Conservation (phyloP, 2,329 filamentous ascomycete genomes). For the Fusarium miscanthi region DNA sequence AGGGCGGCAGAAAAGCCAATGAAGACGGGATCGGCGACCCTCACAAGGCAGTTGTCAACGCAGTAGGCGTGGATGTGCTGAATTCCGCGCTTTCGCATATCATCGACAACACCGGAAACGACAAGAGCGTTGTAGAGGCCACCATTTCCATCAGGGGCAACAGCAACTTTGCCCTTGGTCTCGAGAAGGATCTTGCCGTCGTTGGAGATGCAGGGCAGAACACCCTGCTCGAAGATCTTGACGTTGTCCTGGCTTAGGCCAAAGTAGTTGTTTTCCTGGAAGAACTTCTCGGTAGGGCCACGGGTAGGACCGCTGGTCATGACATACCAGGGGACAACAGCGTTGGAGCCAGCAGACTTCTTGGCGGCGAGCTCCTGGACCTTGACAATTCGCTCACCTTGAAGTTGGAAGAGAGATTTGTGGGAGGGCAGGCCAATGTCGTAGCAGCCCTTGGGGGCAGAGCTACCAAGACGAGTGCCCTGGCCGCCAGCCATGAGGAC, state of each 20-base stretch:
- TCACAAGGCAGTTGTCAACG: slow-evolving; percentile 99
- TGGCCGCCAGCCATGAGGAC: slow-evolving; percentile 98
- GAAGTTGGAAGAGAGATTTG: slow-evolving; percentile 97
- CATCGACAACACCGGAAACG: slow-evolving; percentile 80
- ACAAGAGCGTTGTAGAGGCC: slow-evolving; percentile 95
- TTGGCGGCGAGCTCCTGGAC: slow-evolving; percentile 83
- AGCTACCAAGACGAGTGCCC: slow-evolving; percentile 93
- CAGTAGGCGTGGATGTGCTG: slow-evolving; percentile 98
- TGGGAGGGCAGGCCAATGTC: slow-evolving; percentile 92
- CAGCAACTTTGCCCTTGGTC: slow-evolving; percentile 88
- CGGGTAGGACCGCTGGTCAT: slow-evolving; percentile 98
- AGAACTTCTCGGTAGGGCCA: slow-evolving; percentile 92
- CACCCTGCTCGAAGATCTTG: slow-evolving; percentile 94
- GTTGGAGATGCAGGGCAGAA: slow-evolving; percentile 96
- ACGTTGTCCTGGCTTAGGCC: slow-evolving; percentile 88
- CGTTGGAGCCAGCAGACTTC: slow-evolving; percentile 66
- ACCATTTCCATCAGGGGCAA: slow-evolving; percentile 96
- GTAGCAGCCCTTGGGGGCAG: slow-evolving; percentile 96
- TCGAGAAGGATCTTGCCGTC: slow-evolving; percentile 97
- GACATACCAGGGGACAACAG: slow-evolving; percentile 94
- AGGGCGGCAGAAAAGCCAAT: slow-evolving; percentile 91
- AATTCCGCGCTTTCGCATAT: slow-evolving; percentile 90
- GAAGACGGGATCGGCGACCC: slow-evolving; percentile 96
- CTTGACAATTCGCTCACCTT: slow-evolving; percentile 92
- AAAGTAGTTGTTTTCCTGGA: slow-evolving; percentile 90